These are phyloP conservation scores for Schrenkiella parvula DNA, from an alignment of 345 rosid genomes.

Conservation along the genomic window DNA sequence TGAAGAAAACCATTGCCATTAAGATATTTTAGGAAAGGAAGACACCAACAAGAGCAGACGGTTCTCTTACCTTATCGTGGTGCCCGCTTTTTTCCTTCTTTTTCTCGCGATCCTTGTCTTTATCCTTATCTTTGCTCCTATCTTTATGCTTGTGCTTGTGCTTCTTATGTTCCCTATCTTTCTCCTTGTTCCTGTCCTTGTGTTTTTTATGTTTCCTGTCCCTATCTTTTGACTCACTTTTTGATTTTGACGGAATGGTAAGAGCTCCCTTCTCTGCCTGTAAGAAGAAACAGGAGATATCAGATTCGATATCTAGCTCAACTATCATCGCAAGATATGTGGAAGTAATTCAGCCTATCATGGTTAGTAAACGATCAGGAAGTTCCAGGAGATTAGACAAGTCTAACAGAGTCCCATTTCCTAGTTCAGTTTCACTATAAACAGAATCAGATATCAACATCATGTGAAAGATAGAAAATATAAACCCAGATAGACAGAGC, in stretches of 20 bases:
- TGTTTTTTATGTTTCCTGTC: slow-evolving; percentile 87
- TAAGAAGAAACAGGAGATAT: neutral
- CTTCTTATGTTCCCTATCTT: slow-evolving; percentile 85
- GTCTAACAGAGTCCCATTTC: neutral
- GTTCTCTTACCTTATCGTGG: slow-evolving; percentile 68
- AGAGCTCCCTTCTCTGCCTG: slow-evolving; percentile 80
- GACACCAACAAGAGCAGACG: slow-evolving; percentile 18
- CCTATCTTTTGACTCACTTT: slow-evolving; percentile 62
- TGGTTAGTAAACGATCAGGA: neutral
- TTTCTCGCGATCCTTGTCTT: slow-evolving; percentile 66
- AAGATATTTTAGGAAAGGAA: neutral
- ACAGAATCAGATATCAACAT: neutral
- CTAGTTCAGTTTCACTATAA: neutral
- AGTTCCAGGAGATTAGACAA: neutral
- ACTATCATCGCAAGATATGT: slow-evolving; percentile 3
- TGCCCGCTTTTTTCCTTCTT: slow-evolving; percentile 68
- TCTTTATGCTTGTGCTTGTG: slow-evolving; percentile 85
- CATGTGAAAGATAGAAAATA: neutral
- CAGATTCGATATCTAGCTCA: neutral
- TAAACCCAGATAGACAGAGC: neutral
- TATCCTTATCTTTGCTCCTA: slow-evolving; percentile 72
- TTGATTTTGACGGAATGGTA: slow-evolving; percentile 66
- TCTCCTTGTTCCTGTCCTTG: slow-evolving; percentile 74
- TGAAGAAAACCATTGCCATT: neutral
- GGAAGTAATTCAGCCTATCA: neutral